Evolutionary conservation across 345 rosid species (phyloP), one percentile per base, ranked within the genome.

Genomic region (Fremontodendron californicum): DNA sequence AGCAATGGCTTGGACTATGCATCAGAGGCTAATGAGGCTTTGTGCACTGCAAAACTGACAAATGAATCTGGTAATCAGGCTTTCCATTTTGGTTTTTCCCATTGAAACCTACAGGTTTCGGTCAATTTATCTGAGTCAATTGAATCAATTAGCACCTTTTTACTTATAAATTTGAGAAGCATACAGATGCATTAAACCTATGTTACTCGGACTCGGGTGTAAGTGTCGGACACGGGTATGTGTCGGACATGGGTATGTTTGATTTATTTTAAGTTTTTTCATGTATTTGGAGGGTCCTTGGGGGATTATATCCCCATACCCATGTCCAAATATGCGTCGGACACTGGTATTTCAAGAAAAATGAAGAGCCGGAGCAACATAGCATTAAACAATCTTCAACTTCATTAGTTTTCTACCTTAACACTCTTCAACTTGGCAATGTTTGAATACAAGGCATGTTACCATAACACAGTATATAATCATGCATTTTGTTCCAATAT

Each of bases 1-100:
- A 11, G 33, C 52, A 23, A 18, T 48, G 27, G 18, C 74, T 16
- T 16, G 7, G 74, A 70, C 58, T 4, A 11, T 29, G 58, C 57
- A 70, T 29, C 40, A 13, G 77, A 49, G 55, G 19, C 70, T 13
- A 23, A 67, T 19, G 67, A 7, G 37, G 33, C 39, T 55, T 74
- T 15, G 25, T 54, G 51, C 19, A 18, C 60, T 43, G 13, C 43
- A 63, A 43, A 48, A 54, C 45, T 2, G 48, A 49, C 72, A 72
- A 25, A 31, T 18, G 52, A 58, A 78, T 31, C 78, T 12, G 82
- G 82, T 85, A 80, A 72, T 27, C 43, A 12, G 7, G 25, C 43
- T 42, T 66, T 21, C 19, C 51, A 8, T 11, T 66, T 43, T 9
- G 12, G 23, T 42, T 68, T 65, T 35, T 9, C 46, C 45, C 57